Conservation (phyloP, 176 grass and related monocot genomes). For the Raddia distichophylla region DNA sequence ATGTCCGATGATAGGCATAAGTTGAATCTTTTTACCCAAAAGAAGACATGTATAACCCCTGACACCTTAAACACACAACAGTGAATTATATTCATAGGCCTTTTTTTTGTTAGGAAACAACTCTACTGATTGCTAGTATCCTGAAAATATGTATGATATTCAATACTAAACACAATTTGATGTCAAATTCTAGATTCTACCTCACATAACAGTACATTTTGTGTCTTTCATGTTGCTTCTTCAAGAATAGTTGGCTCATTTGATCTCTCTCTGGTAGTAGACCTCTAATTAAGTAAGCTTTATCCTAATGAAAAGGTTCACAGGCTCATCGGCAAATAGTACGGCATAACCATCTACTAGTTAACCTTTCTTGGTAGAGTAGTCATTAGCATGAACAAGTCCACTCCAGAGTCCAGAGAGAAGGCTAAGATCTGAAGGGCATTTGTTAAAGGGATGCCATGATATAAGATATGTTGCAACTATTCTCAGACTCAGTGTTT, state of each 20-base stretch:
- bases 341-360: neutral
- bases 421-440: neutral
- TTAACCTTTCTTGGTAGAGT: too few relatives aligned
- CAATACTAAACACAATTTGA: neutral
- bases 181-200: neutral
- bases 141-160: neutral
- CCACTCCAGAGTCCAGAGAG: neutral
- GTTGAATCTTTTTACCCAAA: neutral
- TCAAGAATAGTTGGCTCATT: neutral
- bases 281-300: neutral
- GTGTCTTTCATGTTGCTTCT: neutral
- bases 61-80: neutral
- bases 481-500: neutral
- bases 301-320: neutral
- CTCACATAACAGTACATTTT: neutral
- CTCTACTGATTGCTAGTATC: neutral
- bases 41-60: neutral
- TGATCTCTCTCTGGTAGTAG: neutral
- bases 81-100: neutral
- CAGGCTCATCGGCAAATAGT: neutral
- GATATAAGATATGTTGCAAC: neutral
- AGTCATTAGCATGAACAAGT: neutral
- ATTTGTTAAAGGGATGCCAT: constrained; percentile 22
- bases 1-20: neutral
- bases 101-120: neutral